Evolutionary conservation across 176 grass and related monocot species (phyloP).

Genomic region (Rhynchospora pubera): DNA sequence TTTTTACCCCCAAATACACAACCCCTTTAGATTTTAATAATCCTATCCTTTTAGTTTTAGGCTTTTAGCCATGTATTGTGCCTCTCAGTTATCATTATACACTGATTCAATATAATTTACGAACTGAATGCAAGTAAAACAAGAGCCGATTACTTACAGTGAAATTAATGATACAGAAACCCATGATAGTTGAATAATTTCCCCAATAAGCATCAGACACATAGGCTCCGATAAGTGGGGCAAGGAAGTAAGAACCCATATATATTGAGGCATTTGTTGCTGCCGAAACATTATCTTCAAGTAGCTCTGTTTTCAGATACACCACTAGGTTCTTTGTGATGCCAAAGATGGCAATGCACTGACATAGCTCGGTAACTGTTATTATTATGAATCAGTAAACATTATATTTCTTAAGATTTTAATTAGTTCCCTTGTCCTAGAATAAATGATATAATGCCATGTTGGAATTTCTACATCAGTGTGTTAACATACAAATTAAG

Average conservation of each 20-base stretch:
- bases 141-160: conserved; percentile 35
- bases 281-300: conserved; percentile 47
- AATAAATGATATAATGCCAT: no score
- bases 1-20: no score
- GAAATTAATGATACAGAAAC: conserved; percentile 49
- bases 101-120: background rate
- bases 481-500: no score
- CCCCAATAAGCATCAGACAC: conserved; percentile 71
- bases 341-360: conserved; percentile 48
- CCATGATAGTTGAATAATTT: conserved; percentile 49
- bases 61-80: background rate
- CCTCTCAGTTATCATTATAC: background rate
- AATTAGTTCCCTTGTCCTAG: background rate
- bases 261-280: conserved; percentile 57
- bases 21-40: no score
- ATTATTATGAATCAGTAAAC: background rate
- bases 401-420: background rate
- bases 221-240: conserved; percentile 56
- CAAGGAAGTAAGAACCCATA: conserved; percentile 63
- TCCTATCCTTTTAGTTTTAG: background rate
- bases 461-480: no score
- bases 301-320: conserved; percentile 50
- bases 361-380: conserved; percentile 59
- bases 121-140: background rate
- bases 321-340: conserved; percentile 66